Base-by-base conservation (phyloP, 179 eudicot species). In the Corrigiola litoralis region DNA sequence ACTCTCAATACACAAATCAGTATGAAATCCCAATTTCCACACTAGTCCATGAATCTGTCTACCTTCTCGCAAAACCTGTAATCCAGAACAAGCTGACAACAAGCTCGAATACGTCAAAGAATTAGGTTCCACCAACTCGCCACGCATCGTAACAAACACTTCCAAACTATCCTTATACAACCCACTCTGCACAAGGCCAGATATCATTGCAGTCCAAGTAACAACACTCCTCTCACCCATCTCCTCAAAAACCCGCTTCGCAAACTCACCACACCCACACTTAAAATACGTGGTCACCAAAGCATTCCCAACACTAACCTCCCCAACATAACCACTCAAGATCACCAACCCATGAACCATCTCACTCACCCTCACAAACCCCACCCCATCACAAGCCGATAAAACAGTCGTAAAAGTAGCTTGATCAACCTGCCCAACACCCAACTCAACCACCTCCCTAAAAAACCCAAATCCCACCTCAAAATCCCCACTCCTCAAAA, bases 201-300 rank as follows among this genome's bases (percentile, higher is more conserved):
- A 82, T 31, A 92, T 81, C 74, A 81, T 75, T 67, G 98, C 96
- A 18, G 98, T 92, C 98, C 98, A 92, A 72, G 88, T 74, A 75
- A 92, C 67, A 4, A 92, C 95, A 82, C 84, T 92, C 69, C 80
- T 82, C 31, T 70, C 75, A 37, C 41, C n/a, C 88, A 87, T 84
- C 65, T 85, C 90, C 73, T 51, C 67, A 54, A 92, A 89, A 62
- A 87, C 84, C 61, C 10, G 68, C 77, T 75, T 83, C 29, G 82
- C 92, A 6, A 64, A 78, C 63, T 44, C 63, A 47, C 67, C 55
- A 54, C 76, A 76, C 47, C 83, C 76, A 41, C 88, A 82, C 46
- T 72, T 77, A 31, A 82, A 87, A 60, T 92, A 89, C 1, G 92
- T 77, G 0, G 92, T 92, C 6, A 84, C 75, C 72, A 92, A 63